These are phyloP conservation scores for Leavenworthia alabamica DNA, from an alignment of 345 rosid genomes.

Conservation along the genomic window DNA sequence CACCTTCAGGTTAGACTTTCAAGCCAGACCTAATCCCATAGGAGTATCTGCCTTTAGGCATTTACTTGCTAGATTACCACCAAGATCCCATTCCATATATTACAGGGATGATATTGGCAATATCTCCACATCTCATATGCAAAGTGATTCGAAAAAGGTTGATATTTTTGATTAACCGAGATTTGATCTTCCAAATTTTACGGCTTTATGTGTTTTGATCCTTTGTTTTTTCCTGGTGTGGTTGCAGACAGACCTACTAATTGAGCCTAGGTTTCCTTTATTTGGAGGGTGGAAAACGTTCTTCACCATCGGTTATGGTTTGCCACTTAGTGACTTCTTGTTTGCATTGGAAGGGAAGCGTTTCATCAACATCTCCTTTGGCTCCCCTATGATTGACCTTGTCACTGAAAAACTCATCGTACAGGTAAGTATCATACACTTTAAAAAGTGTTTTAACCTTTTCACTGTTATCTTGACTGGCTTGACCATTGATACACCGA, in stretches of 20 bases:
- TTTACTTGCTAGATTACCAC: slow-evolving; percentile 80
- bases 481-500: background rate
- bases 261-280: slow-evolving; percentile 93
- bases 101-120: slow-evolving; percentile 96
- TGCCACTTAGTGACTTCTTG: slow-evolving; percentile 81
- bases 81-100: slow-evolving; percentile 85
- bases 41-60: slow-evolving; percentile 73
- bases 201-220: slow-evolving; percentile 25
- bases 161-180: background rate
- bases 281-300: slow-evolving; percentile 98
- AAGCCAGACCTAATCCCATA: slow-evolving; percentile 54
- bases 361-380: slow-evolving; percentile 63
- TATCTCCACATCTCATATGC: slow-evolving; percentile 86
- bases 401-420: slow-evolving; percentile 66
- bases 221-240: background rate
- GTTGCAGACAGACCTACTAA: slow-evolving; percentile 73
- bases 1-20: slow-evolving; percentile 49
- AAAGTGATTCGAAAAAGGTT: slow-evolving; percentile 84
- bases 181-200: background rate
- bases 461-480: background rate
- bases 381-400: slow-evolving; percentile 67
- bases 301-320: slow-evolving; percentile 88
- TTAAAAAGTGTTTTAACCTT: background rate
- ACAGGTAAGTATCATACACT: slow-evolving; percentile 47
- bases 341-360: slow-evolving; percentile 72